These are phyloP conservation scores for Diutina mesorugosa DNA, from an alignment of 1,139 yeast genomes.

Conservation along the genomic window DNA sequence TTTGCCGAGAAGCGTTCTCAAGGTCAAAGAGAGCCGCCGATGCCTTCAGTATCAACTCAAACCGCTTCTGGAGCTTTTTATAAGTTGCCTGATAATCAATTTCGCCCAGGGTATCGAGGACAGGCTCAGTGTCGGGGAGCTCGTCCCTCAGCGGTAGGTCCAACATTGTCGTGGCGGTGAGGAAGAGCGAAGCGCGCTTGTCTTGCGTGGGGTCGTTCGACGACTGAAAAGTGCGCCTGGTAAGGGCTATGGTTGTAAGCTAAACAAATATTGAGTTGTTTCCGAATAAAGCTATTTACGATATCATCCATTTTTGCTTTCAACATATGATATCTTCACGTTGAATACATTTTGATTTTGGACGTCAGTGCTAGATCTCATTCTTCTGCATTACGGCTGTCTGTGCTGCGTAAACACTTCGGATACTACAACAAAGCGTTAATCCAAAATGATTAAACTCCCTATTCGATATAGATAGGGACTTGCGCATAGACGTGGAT, in stretches of 20 bases:
- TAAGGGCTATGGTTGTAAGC: not conserved
- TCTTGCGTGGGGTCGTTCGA: not conserved
- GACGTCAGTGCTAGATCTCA: no score
- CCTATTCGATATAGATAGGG: no score
- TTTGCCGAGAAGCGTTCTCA: not conserved
- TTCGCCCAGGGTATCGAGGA: not conserved
- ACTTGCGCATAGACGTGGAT: no score
- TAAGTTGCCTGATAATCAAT: not conserved
- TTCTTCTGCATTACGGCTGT: no score
- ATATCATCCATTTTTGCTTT: no score
- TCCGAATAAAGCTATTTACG: no score
- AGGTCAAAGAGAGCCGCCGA: not conserved
- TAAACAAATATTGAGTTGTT: no score
- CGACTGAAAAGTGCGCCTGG: not conserved
- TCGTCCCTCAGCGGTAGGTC: not conserved
- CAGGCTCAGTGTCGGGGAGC: not conserved
- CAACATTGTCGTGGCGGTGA: not conserved
- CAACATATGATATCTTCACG: no score
- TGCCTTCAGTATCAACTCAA: not conserved
- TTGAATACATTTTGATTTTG: no score
- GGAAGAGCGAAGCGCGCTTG: not conserved
- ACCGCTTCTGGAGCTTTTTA: slow-evolving; percentile 2
- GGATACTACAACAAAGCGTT: no score
- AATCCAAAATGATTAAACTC: no score
- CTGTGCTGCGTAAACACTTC: no score